phyloP scores from a whole-genome alignment of 768 basidiomycete genomes.

The Hygrophorus pudorinus region DNA sequence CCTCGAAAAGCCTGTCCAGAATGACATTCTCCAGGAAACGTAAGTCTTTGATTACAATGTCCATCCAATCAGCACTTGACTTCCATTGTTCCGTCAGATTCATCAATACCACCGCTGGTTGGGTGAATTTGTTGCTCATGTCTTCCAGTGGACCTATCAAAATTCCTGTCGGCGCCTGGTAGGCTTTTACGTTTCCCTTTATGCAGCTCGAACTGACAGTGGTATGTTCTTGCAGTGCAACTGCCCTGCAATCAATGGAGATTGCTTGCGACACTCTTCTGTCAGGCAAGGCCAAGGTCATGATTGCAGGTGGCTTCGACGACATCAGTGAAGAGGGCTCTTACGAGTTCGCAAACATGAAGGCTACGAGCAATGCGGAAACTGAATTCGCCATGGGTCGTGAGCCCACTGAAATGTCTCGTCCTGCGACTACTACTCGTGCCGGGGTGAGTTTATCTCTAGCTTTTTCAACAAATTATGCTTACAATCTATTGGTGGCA shows the following conservation, averaged over 20 bases:
- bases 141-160: constrained; percentile 98
- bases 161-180: constrained; percentile 99
- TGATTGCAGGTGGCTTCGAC: constrained; percentile 98
- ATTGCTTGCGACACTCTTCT: constrained; percentile 95
- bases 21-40: constrained; percentile 98
- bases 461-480: not conserved
- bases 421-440: constrained; percentile 92
- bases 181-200: constrained; percentile 16
- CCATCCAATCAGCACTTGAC: not conserved
- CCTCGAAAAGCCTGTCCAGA: constrained; percentile 97
- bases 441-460: constrained; percentile 57
- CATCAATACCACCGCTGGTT: constrained; percentile 98
- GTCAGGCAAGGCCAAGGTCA: constrained; percentile 95
- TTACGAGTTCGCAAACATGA: constrained; percentile 99
- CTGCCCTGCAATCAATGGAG: constrained; percentile 94
- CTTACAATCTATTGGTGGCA: constrained; percentile 5
- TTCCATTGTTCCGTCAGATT: constrained; percentile 43
- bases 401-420: constrained; percentile 98
- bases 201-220: not conserved
- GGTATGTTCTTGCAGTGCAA: constrained; percentile 48
- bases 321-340: constrained; percentile 98
- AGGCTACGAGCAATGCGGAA: constrained; percentile 94
- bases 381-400: constrained; percentile 99
- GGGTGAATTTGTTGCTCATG: constrained; percentile 90
- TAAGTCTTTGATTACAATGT: constrained; percentile 29